Base-by-base conservation (phyloP, 2,329 filamentous ascomycete genomes). In the Aspergillus melleus region DNA sequence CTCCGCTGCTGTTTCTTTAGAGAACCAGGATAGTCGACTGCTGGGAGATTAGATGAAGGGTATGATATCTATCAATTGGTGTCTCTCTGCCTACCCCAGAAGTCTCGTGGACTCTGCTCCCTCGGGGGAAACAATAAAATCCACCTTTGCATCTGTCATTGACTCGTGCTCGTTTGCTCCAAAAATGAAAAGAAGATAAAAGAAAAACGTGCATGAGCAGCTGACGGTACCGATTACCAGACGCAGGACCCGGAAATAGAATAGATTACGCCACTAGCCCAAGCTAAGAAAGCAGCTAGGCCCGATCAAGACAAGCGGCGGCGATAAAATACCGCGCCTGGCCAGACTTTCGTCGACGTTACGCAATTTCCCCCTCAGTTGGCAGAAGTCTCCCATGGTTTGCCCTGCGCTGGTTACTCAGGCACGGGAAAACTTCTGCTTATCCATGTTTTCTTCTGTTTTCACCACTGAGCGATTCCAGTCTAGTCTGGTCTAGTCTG, bases 351-450 rank as follows among this genome's bases (percentile, higher is more conserved):
- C 44, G 44, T 14, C 36, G 36, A 42, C 55, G 53, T 60, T 60
- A 60, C 58, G 53, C 58, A 53, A 42, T 30, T 60, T 56, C 50
- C 42, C 42, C 58, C 57, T 52, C 50, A 19, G 11, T 12, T 32
- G 26, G 26, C 26, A 29, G 26, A 29, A 29, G 26, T 22, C 42
- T 19, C 20, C 42, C 42, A 46, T 19, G 42, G 42, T 46, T 29
- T 46, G 42, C 6, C 16, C 42, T 12, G 14, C 16, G 32, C 11
- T 14, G 36, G 36, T 42, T 42, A n/a, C 36, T 14, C 36, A 42
- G 36, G 36, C 36, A 42, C 36, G 14, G 16, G 26, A 8, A 12
- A 12, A 36, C 26, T 8, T 29, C 26, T 29, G 24, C 26, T 29
- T 29, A 9, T 9, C 24, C 24, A 5, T 29, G 2, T 29, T 29